Percentiles rank a stretch among this genome's conserved stretches.
Conservation (phyloP, 345 rosid species). For the Murraya koenigii region DNA sequence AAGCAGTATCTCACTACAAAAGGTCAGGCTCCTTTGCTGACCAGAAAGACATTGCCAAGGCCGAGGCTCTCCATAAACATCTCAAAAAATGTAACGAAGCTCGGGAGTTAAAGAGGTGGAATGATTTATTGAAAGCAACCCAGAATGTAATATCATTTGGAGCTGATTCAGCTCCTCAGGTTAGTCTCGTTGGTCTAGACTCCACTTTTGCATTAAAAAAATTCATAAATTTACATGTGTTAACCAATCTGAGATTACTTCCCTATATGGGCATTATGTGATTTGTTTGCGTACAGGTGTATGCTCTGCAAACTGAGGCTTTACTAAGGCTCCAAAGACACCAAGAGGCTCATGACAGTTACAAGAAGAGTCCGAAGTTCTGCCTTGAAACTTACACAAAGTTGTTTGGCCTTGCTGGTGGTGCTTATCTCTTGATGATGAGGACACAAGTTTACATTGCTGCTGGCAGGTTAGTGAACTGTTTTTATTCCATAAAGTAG, state of each 20-base stretch:
- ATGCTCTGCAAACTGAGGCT: constrained; percentile 64
- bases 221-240: background rate
- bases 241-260: background rate
- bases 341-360: constrained; percentile 51
- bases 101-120: constrained; percentile 49
- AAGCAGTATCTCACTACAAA: constrained; percentile 54
- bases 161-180: constrained; percentile 63
- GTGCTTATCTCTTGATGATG: constrained; percentile 43
- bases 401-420: constrained; percentile 41
- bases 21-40: constrained; percentile 34
- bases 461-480: constrained; percentile 59
- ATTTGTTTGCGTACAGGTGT: constrained; percentile 29
- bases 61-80: constrained; percentile 40
- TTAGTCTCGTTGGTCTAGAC: constrained; percentile 14
- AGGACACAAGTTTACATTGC: constrained; percentile 57
- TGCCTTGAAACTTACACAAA: constrained; percentile 37
- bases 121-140: constrained; percentile 43
- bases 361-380: constrained; percentile 42
- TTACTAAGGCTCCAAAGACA: constrained; percentile 52
- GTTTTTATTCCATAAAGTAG: background rate
- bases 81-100: constrained; percentile 42
- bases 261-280: background rate
- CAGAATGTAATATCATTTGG: constrained; percentile 44
- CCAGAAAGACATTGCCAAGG: constrained; percentile 40
- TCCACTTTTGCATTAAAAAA: background rate